phyloP scores from a whole-genome alignment of 164 flowering plant species.

The Amborella trichopoda region DNA sequence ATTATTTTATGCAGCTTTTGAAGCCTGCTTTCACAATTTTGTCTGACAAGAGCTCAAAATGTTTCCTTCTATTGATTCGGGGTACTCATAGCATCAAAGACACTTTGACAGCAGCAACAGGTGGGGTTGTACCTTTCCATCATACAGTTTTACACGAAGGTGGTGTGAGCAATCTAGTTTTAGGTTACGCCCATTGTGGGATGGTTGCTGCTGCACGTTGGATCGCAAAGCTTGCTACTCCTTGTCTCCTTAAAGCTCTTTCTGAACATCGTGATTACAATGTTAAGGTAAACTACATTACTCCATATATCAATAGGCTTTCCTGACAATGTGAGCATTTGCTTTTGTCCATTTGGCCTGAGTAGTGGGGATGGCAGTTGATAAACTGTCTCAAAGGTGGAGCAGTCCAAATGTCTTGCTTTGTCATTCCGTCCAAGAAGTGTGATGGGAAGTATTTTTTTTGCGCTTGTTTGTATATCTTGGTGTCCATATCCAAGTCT shows the following conservation, averaged over 20 bases:
- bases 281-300: constrained; percentile 70
- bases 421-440: too few species aligned
- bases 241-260: constrained; percentile 64
- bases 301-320: too few species aligned
- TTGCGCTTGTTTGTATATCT: too few species aligned
- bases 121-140: constrained; percentile 96
- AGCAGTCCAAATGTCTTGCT: too few species aligned
- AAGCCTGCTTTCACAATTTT: constrained; percentile 93
- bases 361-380: too few species aligned
- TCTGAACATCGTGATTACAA: constrained; percentile 56
- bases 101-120: constrained; percentile 90
- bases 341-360: too few species aligned
- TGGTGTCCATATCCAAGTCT: too few species aligned
- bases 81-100: constrained; percentile 98
- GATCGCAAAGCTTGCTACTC: constrained; percentile 80
- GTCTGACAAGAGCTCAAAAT: constrained; percentile 50
- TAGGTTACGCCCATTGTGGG: constrained; percentile 97
- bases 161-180: constrained; percentile 75
- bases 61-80: constrained; percentile 79
- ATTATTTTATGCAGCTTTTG: constrained; percentile 64
- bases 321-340: too few species aligned
- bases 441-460: too few species aligned
- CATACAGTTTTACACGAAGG: constrained; percentile 92
- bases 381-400: too few species aligned
- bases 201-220: constrained; percentile 99